Conservation (phyloP, 2,329 filamentous ascomycete species). For the Gnomoniopsis smithogilvyi region DNA sequence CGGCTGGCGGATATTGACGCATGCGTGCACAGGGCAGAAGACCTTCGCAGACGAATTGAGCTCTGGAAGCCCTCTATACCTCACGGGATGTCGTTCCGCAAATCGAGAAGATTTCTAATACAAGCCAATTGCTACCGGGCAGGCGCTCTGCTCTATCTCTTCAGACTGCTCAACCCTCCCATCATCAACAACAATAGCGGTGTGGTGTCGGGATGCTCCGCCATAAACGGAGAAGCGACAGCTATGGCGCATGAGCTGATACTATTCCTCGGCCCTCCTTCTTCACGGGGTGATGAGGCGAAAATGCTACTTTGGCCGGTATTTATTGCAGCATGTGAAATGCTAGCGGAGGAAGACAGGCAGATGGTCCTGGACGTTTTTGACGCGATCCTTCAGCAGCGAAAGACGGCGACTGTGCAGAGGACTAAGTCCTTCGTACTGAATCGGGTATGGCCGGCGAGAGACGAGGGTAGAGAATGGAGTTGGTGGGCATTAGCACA, state of each 20-base stretch:
- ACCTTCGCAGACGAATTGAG: conserved; percentile 19
- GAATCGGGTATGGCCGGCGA: conserved; percentile 27
- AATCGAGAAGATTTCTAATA: conserved; percentile 25
- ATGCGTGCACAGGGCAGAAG: conserved; percentile 18
- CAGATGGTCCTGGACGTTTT: conserved; percentile 22
- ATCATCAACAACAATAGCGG: conserved; percentile 18
- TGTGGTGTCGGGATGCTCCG: background rate
- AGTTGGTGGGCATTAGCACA: conserved; percentile 28
- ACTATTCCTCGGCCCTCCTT: conserved; percentile 21
- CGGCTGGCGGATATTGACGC: background rate
- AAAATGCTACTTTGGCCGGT: conserved; percentile 29
- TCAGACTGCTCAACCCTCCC: conserved; percentile 25
- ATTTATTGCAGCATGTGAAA: conserved; percentile 27
- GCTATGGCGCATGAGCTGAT: conserved; percentile 28
- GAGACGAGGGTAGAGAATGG: conserved; percentile 25
- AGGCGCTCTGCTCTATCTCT: conserved; percentile 26
- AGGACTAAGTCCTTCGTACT: conserved; percentile 25
- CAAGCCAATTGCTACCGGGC: conserved; percentile 27
- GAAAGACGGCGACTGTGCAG: conserved; percentile 26
- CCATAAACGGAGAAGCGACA: conserved; percentile 21
- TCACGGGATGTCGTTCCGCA: conserved; percentile 22
- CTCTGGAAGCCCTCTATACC: conserved; percentile 24
- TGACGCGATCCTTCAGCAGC: conserved; percentile 23
- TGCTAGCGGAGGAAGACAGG: conserved; percentile 23
- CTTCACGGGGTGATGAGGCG: conserved; percentile 21